phyloP scores from a whole-genome alignment of 495 filamentous ascomycete genomes.

The Cercophora newfieldiana region DNA sequence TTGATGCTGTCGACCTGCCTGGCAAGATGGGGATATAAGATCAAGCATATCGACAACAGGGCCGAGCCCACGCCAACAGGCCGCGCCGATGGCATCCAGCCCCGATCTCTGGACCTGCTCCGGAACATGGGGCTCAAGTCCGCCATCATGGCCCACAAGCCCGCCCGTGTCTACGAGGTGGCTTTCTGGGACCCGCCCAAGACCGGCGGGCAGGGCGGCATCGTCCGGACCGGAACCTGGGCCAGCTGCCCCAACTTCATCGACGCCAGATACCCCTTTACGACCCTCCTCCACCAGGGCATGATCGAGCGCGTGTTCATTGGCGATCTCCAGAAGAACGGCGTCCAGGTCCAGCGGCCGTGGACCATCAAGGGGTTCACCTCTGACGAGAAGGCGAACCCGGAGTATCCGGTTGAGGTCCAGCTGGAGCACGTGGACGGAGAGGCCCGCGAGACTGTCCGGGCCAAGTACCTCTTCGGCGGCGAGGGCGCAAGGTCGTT shows the following conservation, averaged over 20 bases:
- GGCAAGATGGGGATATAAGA: conserved; percentile 67
- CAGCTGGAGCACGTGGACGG: conserved; percentile 74
- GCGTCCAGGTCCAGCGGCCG: conserved; percentile 57
- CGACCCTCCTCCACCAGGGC: conserved; percentile 73
- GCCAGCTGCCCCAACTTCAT: conserved; percentile 72
- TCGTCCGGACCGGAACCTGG: conserved; percentile 69
- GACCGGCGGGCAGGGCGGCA: conserved; percentile 51
- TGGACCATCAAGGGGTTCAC: conserved; percentile 65
- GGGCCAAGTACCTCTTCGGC: conserved; percentile 61
- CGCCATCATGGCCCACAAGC: conserved; percentile 75
- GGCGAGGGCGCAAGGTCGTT: conserved; percentile 62
- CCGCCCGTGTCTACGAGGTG: conserved; percentile 72
- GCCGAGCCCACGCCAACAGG: conserved; percentile 68
- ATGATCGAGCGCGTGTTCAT: conserved; percentile 73
- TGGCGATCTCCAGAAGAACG: conserved; percentile 62
- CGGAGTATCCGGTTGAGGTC: conserved; percentile 66
- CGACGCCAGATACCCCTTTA: conserved; percentile 74
- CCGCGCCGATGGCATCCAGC: conserved; percentile 77
- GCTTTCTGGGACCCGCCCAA: conserved; percentile 73
- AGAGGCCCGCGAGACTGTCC: conserved; percentile 55
- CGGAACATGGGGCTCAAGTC: conserved; percentile 69
- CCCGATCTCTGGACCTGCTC: conserved; percentile 74
- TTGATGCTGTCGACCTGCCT: conserved; percentile 82
- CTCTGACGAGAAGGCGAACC: conserved; percentile 53
- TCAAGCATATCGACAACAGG: conserved; percentile 71